Evolutionary conservation across 306 rosid genomes (phyloP).

Genomic region (Vigna trinervia): DNA sequence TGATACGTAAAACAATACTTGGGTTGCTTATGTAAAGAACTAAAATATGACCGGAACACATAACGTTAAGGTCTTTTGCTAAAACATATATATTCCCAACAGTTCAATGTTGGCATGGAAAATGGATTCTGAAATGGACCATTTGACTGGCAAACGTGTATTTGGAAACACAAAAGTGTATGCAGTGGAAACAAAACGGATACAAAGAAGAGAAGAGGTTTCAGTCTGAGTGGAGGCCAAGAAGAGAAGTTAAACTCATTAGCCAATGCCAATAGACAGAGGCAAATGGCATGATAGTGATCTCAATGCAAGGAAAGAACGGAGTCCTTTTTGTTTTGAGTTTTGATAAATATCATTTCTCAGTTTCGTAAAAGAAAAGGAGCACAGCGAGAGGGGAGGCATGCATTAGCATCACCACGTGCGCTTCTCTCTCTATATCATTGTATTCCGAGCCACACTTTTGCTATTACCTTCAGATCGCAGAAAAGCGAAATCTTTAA

Average conservation of each 20-base stretch:
- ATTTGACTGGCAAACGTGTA: constrained; percentile 1
- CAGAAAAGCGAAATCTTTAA: constrained; percentile 23
- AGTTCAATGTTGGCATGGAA: constrained; percentile 19
- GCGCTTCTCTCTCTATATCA: constrained; percentile 52
- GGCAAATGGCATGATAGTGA: constrained; percentile 30
- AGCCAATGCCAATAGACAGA: constrained; percentile 30
- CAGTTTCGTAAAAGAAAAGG: constrained; percentile 24
- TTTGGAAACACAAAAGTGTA: neutral
- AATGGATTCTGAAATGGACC: constrained; percentile 33
- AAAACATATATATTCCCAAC: neutral
- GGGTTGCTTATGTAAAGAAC: constrained; percentile 5
- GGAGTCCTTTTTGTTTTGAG: constrained; percentile 19
- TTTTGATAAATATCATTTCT: constrained; percentile 40
- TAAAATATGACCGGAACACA: neutral
- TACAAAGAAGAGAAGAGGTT: constrained; percentile 34
- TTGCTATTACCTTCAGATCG: constrained; percentile 32
- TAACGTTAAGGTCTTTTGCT: neutral
- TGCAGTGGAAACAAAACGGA: too few species aligned
- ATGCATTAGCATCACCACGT: constrained; percentile 69
- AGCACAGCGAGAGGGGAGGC: constrained; percentile 40
- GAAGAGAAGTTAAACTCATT: constrained; percentile 21
- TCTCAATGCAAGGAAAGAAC: constrained; percentile 35
- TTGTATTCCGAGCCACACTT: constrained; percentile 48
- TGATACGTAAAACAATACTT: constrained; percentile 22
- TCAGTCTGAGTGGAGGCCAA: neutral